These are phyloP conservation scores for Dendrobium catenatum DNA, from an alignment of 106 monocot genomes.

Conservation along the genomic window DNA sequence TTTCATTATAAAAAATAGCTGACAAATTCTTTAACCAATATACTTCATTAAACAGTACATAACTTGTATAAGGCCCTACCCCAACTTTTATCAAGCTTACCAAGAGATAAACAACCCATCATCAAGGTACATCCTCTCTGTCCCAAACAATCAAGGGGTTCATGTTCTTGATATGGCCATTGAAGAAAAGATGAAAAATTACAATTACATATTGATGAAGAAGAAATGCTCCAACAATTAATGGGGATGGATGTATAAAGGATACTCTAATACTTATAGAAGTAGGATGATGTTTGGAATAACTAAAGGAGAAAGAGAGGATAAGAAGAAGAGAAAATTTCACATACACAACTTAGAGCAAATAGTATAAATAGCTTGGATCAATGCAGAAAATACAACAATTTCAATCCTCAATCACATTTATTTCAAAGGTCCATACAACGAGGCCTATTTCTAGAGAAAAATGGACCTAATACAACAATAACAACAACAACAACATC, in stretches of 20 bases:
- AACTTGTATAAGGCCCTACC: not conserved
- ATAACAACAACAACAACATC: too few relatives aligned
- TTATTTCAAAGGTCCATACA: too few relatives aligned
- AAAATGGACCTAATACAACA: too few relatives aligned
- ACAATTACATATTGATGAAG: not conserved
- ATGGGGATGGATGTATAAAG: too few relatives aligned
- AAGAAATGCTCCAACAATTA: too few relatives aligned
- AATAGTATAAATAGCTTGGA: too few relatives aligned
- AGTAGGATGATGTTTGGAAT: too few relatives aligned
- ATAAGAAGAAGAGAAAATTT: not conserved
- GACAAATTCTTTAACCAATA: not conserved
- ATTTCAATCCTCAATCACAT: too few relatives aligned
- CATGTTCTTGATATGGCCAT: not conserved
- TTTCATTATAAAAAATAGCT: not conserved
- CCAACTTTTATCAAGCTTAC: not conserved
- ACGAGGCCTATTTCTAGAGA: too few relatives aligned
- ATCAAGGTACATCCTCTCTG: not conserved
- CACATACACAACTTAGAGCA: too few relatives aligned
- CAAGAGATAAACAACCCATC: not conserved
- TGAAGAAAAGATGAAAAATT: slow-evolving; percentile 1
- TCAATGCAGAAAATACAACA: too few relatives aligned
- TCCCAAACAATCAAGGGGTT: not conserved
- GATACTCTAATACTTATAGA: too few relatives aligned
- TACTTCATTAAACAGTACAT: not conserved
- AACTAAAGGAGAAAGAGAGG: not conserved